These are phyloP conservation scores for Gigaspora rosea DNA, from an alignment of 192 early-diverging fungal genomes.

Conservation along the genomic window DNA sequence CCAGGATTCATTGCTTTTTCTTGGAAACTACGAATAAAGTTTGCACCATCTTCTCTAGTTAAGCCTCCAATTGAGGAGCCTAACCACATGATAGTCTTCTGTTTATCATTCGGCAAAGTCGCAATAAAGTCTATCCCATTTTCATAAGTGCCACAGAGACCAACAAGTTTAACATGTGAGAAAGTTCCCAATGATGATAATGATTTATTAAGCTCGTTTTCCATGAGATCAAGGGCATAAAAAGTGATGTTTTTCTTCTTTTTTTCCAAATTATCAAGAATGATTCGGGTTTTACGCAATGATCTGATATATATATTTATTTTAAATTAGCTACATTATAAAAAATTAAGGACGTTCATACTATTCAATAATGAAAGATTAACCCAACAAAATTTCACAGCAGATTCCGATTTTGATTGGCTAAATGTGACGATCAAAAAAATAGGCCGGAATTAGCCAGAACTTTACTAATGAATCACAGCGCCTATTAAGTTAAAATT, in stretches of 20 bases:
- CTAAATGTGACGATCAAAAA: too few relatives aligned
- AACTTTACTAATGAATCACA: too few relatives aligned
- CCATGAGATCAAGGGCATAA: conserved; percentile 89
- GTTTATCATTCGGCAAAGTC: conserved; percentile 47
- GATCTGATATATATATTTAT: conserved; percentile 50
- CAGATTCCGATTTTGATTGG: too few relatives aligned
- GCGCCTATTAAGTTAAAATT: too few relatives aligned
- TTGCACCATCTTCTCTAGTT: conserved; percentile 60
- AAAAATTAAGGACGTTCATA: not conserved
- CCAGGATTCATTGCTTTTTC: conserved; percentile 60
- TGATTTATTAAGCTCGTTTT: conserved; percentile 72
- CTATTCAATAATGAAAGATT: too few relatives aligned
- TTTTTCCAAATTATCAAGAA: conserved; percentile 74
- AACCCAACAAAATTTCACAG: too few relatives aligned
- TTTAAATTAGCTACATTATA: too few relatives aligned
- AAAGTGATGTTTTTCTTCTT: conserved; percentile 69
- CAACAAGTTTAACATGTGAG: conserved; percentile 69
- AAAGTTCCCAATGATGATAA: conserved; percentile 68
- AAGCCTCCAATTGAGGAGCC: conserved; percentile 89
- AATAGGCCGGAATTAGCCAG: too few relatives aligned
- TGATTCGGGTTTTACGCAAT: conserved; percentile 83
- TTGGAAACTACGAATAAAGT: conserved; percentile 65
- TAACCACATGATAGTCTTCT: conserved; percentile 84
- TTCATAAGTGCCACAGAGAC: conserved; percentile 89
- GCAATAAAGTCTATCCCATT: conserved; percentile 72